Conservation (phyloP, 805 yeast species). For the Yamadazyma scolyti region DNA sequence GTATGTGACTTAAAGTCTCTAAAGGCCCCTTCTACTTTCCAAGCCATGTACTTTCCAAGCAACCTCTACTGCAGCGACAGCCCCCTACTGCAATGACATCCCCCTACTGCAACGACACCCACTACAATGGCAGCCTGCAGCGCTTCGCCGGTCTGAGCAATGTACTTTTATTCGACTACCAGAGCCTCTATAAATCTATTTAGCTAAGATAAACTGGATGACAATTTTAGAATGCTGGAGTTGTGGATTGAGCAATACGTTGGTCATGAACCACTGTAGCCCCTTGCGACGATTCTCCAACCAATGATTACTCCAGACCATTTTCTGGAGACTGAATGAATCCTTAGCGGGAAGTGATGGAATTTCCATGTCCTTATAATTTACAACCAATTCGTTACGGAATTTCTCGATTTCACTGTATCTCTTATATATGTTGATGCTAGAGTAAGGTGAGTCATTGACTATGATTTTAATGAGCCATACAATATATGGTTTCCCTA, state of each 20-base stretch:
- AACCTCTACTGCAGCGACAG: too few relatives aligned
- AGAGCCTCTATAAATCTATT: too few relatives aligned
- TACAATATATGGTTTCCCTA: constrained; percentile 32
- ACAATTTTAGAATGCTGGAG: constrained; percentile 35
- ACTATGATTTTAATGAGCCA: constrained; percentile 37
- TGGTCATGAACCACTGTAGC: constrained; percentile 56
- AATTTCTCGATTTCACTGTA: constrained; percentile 62
- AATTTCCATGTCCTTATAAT: constrained; percentile 40
- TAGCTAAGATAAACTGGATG: constrained; percentile 25
- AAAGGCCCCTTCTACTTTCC: too few relatives aligned
- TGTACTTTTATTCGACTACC: too few relatives aligned
- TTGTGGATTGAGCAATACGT: constrained; percentile 49
- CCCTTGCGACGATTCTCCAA: constrained; percentile 53
- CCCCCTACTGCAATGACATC: too few relatives aligned
- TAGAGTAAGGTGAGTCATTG: constrained; percentile 34
- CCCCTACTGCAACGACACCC: too few relatives aligned
- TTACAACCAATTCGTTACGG: constrained; percentile 35
- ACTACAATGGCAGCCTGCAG: too few relatives aligned
- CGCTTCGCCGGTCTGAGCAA: too few relatives aligned
- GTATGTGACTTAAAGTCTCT: too few relatives aligned
- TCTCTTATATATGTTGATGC: constrained; percentile 51
- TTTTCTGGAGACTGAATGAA: constrained; percentile 32
- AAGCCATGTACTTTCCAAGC: too few relatives aligned
- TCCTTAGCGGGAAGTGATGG: constrained; percentile 54
- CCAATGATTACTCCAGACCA: constrained; percentile 43